These are phyloP conservation scores for Diaporthe aspalathi DNA, from an alignment of 2,329 filamentous ascomycete genomes.

Conservation along the genomic window DNA sequence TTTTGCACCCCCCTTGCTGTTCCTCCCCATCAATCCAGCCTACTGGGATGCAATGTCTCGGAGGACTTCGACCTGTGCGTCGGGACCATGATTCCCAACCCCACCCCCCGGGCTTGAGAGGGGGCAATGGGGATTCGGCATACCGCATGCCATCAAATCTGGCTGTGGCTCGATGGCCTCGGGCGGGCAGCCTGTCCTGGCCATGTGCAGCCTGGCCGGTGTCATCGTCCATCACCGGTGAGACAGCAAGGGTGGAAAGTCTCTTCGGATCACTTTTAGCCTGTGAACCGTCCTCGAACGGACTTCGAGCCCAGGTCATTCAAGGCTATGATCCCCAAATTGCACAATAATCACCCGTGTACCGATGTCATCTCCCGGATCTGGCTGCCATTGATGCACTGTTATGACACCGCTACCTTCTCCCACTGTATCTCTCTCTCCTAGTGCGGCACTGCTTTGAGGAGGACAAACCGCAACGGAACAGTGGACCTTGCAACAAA, in stretches of 20 bases:
- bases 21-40: slow-evolving; percentile 33
- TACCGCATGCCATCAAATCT: not conserved
- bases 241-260: not conserved
- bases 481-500: not conserved
- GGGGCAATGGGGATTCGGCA: not conserved
- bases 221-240: not conserved
- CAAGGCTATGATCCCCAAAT: not conserved
- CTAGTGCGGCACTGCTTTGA: not conserved
- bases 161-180: slow-evolving; percentile 1
- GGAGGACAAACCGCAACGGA: not conserved
- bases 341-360: not conserved
- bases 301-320: not conserved
- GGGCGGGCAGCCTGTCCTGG: not conserved
- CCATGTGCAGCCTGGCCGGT: slow-evolving; percentile 12
- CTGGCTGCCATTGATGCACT: not conserved
- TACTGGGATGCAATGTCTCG: slow-evolving; percentile 18
- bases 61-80: not conserved
- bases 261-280: not conserved
- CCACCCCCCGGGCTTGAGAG: no score
- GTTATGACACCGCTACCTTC: not conserved
- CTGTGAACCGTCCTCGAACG: not conserved
- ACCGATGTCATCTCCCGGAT: not conserved
- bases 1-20: slow-evolving; percentile 37
- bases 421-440: not conserved
- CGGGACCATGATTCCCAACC: not conserved